These are phyloP conservation scores for Sclerotinia glacialis DNA, from an alignment of 2,329 filamentous ascomycete species.

Conservation along the genomic window DNA sequence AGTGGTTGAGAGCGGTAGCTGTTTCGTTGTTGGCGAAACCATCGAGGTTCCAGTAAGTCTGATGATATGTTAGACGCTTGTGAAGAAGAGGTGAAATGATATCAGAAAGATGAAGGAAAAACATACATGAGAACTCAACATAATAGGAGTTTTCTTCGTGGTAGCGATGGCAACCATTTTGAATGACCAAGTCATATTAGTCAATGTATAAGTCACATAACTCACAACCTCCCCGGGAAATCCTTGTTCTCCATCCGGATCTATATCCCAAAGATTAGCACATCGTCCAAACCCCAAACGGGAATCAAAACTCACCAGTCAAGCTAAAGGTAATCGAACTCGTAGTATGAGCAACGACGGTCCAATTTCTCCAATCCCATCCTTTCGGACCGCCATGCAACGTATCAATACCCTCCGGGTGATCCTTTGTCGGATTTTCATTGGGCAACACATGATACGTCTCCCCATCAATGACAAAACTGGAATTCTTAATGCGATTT, in stretches of 20 bases:
- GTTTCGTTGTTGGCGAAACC: constrained; percentile 74
- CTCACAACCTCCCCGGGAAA: constrained; percentile 76
- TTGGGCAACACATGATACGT: constrained; percentile 60
- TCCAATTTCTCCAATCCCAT: constrained; percentile 70
- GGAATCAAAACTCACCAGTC: constrained; percentile 44
- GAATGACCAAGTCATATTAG: constrained; percentile 65
- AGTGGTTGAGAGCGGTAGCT: constrained; percentile 64
- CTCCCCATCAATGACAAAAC: constrained; percentile 64
- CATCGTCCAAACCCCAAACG: background rate
- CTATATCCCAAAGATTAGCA: background rate
- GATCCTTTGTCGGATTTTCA: constrained; percentile 54
- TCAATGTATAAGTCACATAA: constrained; percentile 70
- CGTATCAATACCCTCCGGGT: constrained; percentile 58
- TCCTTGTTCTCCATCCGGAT: constrained; percentile 69
- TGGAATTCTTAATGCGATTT: constrained; percentile 77
- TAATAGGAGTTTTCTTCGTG: constrained; percentile 76
- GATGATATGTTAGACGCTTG: constrained; percentile 34
- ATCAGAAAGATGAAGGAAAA: background rate
- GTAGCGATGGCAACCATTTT: constrained; percentile 69
- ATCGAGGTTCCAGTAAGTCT: constrained; percentile 82
- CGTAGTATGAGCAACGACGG: constrained; percentile 62
- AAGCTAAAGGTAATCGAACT: constrained; percentile 73
- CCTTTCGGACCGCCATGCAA: constrained; percentile 68
- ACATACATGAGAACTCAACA: constrained; percentile 63
- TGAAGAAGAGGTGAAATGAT: background rate